Conservation (phyloP, 805 yeast genomes). For the Hemisphaericaspora nanyangensis region DNA sequence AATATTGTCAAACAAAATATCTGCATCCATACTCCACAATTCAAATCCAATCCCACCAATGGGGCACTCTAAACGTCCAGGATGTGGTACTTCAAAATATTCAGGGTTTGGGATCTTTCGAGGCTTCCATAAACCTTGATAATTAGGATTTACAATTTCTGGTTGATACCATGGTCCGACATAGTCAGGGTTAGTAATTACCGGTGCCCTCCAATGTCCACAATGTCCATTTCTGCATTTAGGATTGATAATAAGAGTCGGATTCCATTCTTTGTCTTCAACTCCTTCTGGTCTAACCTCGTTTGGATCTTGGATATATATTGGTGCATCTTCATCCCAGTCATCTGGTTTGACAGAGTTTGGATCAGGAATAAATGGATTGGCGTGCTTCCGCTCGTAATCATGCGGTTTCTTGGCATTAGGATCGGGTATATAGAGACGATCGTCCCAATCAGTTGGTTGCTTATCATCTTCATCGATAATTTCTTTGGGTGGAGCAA, state of each 20-base stretch:
- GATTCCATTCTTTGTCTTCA: conserved; percentile 79
- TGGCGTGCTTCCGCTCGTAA: conserved; percentile 75
- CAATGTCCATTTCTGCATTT: conserved; percentile 70
- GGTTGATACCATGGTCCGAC: conserved; percentile 80
- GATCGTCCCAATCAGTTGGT: conserved; percentile 85
- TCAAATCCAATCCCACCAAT: conserved; percentile 86
- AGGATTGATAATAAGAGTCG: conserved; percentile 71
- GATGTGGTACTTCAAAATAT: conserved; percentile 53
- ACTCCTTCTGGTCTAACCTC: conserved; percentile 69
- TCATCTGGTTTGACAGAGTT: conserved; percentile 63
- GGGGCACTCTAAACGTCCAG: conserved; percentile 54
- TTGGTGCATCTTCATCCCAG: conserved; percentile 70
- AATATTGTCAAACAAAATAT: conserved; percentile 75
- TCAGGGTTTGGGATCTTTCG: conserved; percentile 64
- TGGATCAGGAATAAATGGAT: conserved; percentile 59
- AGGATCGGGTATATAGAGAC: conserved; percentile 65
- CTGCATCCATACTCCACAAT: conserved; percentile 79
- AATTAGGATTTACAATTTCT: conserved; percentile 65
- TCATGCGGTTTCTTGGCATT: conserved; percentile 68
- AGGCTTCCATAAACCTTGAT: conserved; percentile 77
- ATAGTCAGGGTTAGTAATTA: conserved; percentile 63
- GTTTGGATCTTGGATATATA: conserved; percentile 62
- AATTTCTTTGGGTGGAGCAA: conserved; percentile 64
- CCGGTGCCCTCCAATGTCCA: conserved; percentile 75
- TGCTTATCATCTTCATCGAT: conserved; percentile 50